Evolutionary conservation across 1,284 basidiomycete genomes (phyloP), one percentile per base, ranked within the genome.

Genomic region (Xerocomus nothofagi): DNA sequence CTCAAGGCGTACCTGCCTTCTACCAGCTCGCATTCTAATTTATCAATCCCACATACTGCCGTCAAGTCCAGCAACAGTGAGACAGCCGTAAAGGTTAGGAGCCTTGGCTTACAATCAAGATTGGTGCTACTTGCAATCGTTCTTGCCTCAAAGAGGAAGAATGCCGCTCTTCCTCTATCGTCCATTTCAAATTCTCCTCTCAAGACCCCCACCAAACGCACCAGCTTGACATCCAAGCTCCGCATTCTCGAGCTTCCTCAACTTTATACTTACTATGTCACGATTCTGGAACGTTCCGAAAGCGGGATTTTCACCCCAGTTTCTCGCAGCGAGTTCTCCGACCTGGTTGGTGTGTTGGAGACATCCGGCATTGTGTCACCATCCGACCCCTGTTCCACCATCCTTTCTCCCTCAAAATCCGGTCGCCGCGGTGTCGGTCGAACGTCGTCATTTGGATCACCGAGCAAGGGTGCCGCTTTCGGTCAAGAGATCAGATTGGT

Each of bases 301-400:
- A 71, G 68, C 18, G 75, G 73, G 6, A 63, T 80, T 10, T 86
- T 89, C 57, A 68, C 75, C 0, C 73, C 85, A 3, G 86, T 85
- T 4, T 87, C 84, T 9, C 77, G 87, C 7, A 85, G 79, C 62
- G 88, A 91, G 57, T 91, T 91, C 57, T 72, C 75, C 0, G 88
- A 91, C 55, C 71, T 91, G 2, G 62, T 87, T 0, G 79, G 79
- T 20, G 70, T 91, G 48, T 71, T 91, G 30, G 89, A 91, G 66
- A 86, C 84, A 6, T 74, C 78, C 3, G 89, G 88, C 3, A 71
- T 91, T 1, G 69, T 88, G 6, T 71, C 74, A 2, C 60, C 73
- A 9, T 67, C 71, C 4, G 50, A 58, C 6, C 42, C 63, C 29
- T 55, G 49, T 20, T 33, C 54, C 21, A 20, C 54, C 1, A 59